These are phyloP conservation scores for Strobilomyces dryophilus DNA, from an alignment of 768 basidiomycete genomes.

Conservation along the genomic window DNA sequence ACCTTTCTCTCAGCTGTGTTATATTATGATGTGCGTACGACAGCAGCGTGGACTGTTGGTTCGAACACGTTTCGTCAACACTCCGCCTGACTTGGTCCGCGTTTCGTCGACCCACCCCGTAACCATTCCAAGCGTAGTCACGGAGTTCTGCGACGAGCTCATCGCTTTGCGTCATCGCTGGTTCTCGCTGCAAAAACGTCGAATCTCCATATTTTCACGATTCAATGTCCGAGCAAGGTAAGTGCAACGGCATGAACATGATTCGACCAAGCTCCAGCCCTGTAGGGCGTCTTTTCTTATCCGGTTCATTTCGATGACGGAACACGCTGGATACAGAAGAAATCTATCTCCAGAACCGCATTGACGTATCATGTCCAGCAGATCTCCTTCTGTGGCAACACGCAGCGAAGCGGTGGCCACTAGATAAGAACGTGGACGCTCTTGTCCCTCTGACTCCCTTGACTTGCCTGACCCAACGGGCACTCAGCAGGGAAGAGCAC, in stretches of 20 bases:
- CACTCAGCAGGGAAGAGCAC: constrained; percentile 1
- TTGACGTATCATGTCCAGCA: background rate
- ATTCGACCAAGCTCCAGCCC: background rate
- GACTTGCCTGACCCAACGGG: constrained; percentile 4
- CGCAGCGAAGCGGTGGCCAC: constrained; percentile 1
- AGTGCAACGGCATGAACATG: background rate
- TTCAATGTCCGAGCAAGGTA: constrained; percentile 5
- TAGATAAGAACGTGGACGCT: background rate
- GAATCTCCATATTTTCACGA: background rate
- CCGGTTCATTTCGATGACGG: background rate
- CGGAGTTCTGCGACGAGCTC: background rate
- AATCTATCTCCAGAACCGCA: background rate
- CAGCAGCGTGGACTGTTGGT: constrained; percentile 1
- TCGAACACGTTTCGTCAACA: background rate
- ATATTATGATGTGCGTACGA: constrained; percentile 4
- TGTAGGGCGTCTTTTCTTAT: background rate
- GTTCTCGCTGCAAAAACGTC: background rate
- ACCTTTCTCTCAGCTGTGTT: constrained; percentile 1
- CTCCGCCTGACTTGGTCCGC: background rate
- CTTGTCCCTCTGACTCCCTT: constrained; percentile 1
- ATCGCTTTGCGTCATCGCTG: background rate
- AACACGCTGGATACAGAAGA: background rate
- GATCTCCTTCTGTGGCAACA: constrained; percentile 5
- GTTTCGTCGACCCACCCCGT: background rate
- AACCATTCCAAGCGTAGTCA: background rate